Evolutionary conservation across 345 rosid genomes (phyloP), one percentile per base, ranked within the genome.

Genomic region (Dipteronia sinensis): DNA sequence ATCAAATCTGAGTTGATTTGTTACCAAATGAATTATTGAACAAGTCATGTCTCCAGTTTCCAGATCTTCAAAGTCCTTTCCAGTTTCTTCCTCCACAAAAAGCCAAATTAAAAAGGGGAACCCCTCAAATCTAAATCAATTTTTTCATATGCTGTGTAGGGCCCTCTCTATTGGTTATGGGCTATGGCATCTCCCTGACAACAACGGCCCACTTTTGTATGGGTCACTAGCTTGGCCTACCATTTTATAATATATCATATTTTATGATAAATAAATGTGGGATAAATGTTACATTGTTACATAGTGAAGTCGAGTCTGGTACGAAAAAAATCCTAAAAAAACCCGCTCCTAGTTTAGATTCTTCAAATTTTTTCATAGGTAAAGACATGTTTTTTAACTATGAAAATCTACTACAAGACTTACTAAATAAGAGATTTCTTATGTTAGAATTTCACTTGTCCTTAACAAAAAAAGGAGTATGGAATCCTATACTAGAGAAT

Each of bases 21-120:
- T 73, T 31, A 61, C 49, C 51, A 67, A 4, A 77, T 65, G 77
- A 76, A 81, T 81, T 59, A 72, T 81, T 72, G 74, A 76, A 72
- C 53, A 67, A 67, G 74, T 67, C 64, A 38, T 59, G 80, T 72
- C 77, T 42, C 82, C 65, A 22, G 56, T 59, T 66, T 59, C 17
- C 62, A 51, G 53, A 75, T 34, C 4, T 71, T 66, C 16, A 29
- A 20, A 51, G 78, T 65, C 78, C 10, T 22, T 55, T 56, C 49
- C 25, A 17, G 11, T 19, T 47, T 0, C n/a, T 27, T 1, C 5
- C 17, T 34, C 6, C 6, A 29, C 6, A 3, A 25, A 42, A 66
- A 23, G 38, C 51, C 22, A 19, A 53, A 34, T 0, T 6, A 5
- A 11, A 3, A 38, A 53, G 70, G 11, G 22, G 25, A 46, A 65